Percentiles rank a stretch among this genome's conserved stretches.
Conservation (phyloP, 176 grass and related monocot genomes). For the Ensete glaucum region DNA sequence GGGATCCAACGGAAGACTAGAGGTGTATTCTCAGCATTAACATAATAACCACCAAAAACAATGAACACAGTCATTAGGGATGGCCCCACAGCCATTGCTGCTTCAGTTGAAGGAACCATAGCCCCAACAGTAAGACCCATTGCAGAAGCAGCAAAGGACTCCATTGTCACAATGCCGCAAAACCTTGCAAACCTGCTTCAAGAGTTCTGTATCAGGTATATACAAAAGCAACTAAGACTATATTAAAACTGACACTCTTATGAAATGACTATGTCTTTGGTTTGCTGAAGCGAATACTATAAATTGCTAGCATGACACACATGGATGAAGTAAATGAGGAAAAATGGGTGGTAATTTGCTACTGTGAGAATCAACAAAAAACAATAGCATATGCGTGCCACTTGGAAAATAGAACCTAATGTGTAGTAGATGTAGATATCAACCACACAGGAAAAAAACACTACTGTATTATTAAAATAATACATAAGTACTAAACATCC, state of each 20-base stretch:
- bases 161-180: conserved; percentile 76
- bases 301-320: too few species aligned
- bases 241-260: background rate
- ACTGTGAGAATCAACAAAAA: too few species aligned
- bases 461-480: background rate
- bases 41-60: conserved; percentile 96
- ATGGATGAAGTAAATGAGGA: too few species aligned
- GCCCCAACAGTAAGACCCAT: conserved; percentile 97
- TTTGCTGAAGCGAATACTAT: background rate
- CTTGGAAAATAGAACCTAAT: too few species aligned
- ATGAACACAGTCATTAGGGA: conserved; percentile 98
- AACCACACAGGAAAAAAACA: background rate
- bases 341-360: too few species aligned
- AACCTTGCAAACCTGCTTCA: conserved; percentile 75
- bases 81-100: conserved; percentile 93
- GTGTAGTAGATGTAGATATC: background rate
- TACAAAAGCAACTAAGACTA: too few species aligned
- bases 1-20: conserved; percentile 89
- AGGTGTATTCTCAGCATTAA: conserved; percentile 79
- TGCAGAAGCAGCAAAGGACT: conserved; percentile 88
- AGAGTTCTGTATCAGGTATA: background rate
- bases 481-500: background rate
- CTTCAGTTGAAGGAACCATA: conserved; percentile 85
- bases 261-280: background rate
- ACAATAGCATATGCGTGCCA: too few species aligned